These are phyloP conservation scores for Nothophytophthora sp. DNA, from an alignment of 352 stramenopile genomes.

Conservation along the genomic window DNA sequence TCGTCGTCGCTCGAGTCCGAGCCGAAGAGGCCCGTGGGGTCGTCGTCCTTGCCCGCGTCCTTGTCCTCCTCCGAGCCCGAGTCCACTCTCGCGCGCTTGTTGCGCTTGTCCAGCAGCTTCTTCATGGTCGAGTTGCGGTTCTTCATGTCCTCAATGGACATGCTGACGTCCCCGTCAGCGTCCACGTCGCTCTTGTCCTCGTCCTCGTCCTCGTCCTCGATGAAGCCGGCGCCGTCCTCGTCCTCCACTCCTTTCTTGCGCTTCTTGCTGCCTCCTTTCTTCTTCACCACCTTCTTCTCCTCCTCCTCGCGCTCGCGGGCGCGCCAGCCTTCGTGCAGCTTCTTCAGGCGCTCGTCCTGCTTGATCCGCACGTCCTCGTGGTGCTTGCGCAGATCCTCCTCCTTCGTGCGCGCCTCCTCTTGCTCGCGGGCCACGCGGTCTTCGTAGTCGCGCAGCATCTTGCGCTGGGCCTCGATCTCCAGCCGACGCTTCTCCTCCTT, in stretches of 20 bases:
- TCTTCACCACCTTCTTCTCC: conserved; percentile 78
- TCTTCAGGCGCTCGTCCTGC: conserved; percentile 83
- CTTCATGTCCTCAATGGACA: conserved; percentile 92
- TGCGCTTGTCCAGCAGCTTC: conserved; percentile 83
- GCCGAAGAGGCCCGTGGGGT: conserved; percentile 71
- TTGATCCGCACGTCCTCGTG: conserved; percentile 75
- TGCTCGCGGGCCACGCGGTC: conserved; percentile 72
- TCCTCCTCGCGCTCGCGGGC: conserved; percentile 83
- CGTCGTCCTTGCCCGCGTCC: conserved; percentile 23
- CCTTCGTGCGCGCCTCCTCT: conserved; percentile 42
- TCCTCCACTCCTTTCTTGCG: conserved; percentile 69
- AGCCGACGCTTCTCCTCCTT: conserved; percentile 83
- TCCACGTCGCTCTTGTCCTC: conserved; percentile 56
- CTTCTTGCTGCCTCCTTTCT: conserved; percentile 73
- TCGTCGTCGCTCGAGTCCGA: conserved; percentile 86
- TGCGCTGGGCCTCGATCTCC: conserved; percentile 81
- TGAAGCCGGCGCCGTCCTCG: conserved; percentile 68
- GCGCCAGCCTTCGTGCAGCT: conserved; percentile 82
- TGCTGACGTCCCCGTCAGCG: conserved; percentile 51
- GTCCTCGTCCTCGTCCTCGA: conserved; percentile 56
- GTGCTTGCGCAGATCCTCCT: conserved; percentile 64
- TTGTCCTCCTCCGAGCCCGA: conserved; percentile 73
- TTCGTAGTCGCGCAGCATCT: conserved; percentile 82
- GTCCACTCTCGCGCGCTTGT: conserved; percentile 59
- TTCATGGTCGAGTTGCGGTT: conserved; percentile 88